Evolutionary conservation across 1,139 yeast species (phyloP).

Genomic region (Saccharomyces uvarum): DNA sequence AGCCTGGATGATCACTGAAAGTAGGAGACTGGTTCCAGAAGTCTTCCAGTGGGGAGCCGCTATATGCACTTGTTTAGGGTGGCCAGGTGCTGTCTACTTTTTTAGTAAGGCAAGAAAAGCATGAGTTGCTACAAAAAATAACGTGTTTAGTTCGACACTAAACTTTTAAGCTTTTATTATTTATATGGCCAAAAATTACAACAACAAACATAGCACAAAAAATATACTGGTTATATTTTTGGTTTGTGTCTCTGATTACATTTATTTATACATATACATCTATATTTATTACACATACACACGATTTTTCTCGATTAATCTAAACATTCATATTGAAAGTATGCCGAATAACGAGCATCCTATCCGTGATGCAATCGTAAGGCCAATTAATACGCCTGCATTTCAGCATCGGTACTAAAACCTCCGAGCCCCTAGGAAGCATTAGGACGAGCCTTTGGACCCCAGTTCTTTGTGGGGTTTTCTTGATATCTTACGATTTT

Average conservation of each 20-base stretch:
- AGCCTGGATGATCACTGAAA: slow-evolving; percentile 18
- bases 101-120: slow-evolving; percentile 4
- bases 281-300: not conserved
- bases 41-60: slow-evolving; percentile 17
- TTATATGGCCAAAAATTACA: not conserved
- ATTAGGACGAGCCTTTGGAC: slow-evolving; percentile 75
- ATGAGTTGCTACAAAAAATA: not conserved
- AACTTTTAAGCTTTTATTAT: not conserved
- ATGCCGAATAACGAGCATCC: not conserved
- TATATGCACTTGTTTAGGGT: slow-evolving; percentile 18
- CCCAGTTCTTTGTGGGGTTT: slow-evolving; percentile 93
- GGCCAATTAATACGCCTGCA: not conserved
- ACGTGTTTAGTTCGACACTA: not conserved
- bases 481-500: slow-evolving; percentile 83
- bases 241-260: not conserved
- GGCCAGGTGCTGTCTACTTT: slow-evolving; percentile 22
- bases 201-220: not conserved
- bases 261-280: not conserved
- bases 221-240: not conserved
- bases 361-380: not conserved
- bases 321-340: not conserved
- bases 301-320: not conserved
- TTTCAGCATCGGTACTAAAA: not conserved
- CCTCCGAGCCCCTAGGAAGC: not conserved
- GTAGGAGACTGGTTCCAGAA: slow-evolving; percentile 18